These are phyloP conservation scores for Neurospora sp. DNA, from an alignment of 495 filamentous ascomycete genomes.

Conservation along the genomic window DNA sequence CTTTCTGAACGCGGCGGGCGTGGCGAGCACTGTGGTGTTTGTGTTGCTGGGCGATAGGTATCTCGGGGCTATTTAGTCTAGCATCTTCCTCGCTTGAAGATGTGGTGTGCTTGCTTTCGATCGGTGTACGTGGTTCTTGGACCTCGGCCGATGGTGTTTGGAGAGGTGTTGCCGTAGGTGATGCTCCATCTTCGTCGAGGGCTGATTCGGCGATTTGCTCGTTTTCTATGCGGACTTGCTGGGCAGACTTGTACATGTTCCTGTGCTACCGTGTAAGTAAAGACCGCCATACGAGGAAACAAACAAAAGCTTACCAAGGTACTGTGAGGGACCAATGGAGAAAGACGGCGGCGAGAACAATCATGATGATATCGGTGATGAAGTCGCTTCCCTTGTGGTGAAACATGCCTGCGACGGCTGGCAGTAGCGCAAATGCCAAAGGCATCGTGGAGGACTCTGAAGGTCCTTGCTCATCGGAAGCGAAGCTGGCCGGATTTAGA, in stretches of 20 bases:
- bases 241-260: conserved; percentile 85
- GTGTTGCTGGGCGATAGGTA: neutral
- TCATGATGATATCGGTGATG: conserved; percentile 73
- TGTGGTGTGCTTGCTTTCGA: neutral
- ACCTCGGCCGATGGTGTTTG: neutral
- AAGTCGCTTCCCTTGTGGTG: conserved; percentile 75
- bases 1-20: conserved; percentile 17
- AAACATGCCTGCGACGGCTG: conserved; percentile 73
- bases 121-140: neutral
- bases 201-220: conserved; percentile 35
- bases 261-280: conserved; percentile 30
- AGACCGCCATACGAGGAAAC: neutral
- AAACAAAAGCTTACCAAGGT: conserved; percentile 58
- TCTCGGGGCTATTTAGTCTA: neutral
- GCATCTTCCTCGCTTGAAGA: neutral
- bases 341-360: conserved; percentile 71
- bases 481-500: conserved; percentile 49
- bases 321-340: conserved; percentile 87
- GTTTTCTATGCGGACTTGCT: conserved; percentile 44
- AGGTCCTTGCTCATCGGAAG: conserved; percentile 6
- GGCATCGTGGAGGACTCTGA: conserved; percentile 63
- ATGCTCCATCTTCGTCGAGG: conserved; percentile 29
- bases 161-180: neutral
- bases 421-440: conserved; percentile 71
- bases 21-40: neutral